These are phyloP conservation scores for Pseudozyma thailandica DNA, from an alignment of 1,284 basidiomycete species.

Conservation along the genomic window DNA sequence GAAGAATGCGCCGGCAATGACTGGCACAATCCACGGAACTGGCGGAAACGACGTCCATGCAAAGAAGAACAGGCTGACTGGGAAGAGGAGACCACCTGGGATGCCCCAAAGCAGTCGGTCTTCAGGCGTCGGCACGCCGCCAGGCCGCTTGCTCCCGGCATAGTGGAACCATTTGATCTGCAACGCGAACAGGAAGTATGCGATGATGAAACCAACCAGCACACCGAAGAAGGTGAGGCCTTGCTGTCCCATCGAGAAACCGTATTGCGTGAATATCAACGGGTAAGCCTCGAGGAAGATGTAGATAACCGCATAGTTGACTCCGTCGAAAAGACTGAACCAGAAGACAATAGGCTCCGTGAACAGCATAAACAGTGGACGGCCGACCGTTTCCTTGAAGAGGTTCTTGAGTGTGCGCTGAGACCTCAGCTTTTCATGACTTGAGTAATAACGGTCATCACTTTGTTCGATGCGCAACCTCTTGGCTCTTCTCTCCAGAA, in stretches of 20 bases:
- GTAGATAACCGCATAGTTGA: constrained; percentile 67
- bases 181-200: constrained; percentile 36
- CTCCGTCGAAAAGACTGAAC: constrained; percentile 59
- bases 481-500: constrained; percentile 67
- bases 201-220: constrained; percentile 47
- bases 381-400: constrained; percentile 57
- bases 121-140: constrained; percentile 39
- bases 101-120: constrained; percentile 49
- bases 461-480: constrained; percentile 56
- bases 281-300: constrained; percentile 68
- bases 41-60: constrained; percentile 58
- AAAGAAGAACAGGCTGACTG: constrained; percentile 55
- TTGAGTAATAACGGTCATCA: constrained; percentile 65
- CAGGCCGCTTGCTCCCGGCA: constrained; percentile 32
- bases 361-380: constrained; percentile 61
- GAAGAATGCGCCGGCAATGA: constrained; percentile 48
- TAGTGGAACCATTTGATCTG: constrained; percentile 34
- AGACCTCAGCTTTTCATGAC: constrained; percentile 66
- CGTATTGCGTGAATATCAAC: constrained; percentile 65
- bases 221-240: constrained; percentile 56
- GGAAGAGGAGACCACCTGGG: constrained; percentile 42
- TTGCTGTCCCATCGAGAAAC: constrained; percentile 43
- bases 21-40: constrained; percentile 54
- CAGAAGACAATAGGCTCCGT: constrained; percentile 66
- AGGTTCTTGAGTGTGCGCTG: constrained; percentile 49